phyloP scores from a whole-genome alignment of 2,329 filamentous ascomycete species.

The Neofusicoccum parvum region DNA sequence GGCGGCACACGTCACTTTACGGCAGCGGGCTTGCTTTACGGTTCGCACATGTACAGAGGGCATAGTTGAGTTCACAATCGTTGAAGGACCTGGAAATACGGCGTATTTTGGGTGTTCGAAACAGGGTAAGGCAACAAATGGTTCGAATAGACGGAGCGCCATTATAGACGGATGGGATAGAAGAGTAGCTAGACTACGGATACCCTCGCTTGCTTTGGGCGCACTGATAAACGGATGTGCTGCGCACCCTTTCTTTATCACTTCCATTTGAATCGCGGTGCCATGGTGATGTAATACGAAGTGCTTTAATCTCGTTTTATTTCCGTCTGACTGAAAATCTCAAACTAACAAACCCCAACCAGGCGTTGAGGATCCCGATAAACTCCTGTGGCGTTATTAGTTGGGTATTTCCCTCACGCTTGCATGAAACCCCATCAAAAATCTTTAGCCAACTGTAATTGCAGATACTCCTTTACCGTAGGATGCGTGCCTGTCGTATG shows the following conservation, averaged over 20 bases:
- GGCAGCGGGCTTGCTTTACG: not conserved
- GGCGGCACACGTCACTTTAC: too few relatives aligned
- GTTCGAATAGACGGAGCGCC: not conserved
- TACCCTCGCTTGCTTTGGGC: not conserved
- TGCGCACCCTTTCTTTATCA: too few relatives aligned
- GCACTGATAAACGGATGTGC: too few relatives aligned
- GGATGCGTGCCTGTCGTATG: slow-evolving; percentile 46
- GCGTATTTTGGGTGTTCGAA: too few relatives aligned
- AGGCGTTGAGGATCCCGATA: too few relatives aligned
- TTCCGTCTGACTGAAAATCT: too few relatives aligned
- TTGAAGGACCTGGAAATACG: too few relatives aligned
- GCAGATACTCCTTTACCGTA: slow-evolving; percentile 26
- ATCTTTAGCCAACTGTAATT: not conserved
- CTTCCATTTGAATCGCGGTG: too few relatives aligned
- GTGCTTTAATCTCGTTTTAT: too few relatives aligned
- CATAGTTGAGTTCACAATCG: not conserved
- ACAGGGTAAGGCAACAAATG: not conserved
- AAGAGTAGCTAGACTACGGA: not conserved
- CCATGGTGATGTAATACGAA: too few relatives aligned
- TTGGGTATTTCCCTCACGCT: not conserved
- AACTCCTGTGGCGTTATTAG: not conserved
- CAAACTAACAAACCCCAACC: too few relatives aligned
- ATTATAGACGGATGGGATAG: not conserved
- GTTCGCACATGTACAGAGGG: not conserved
- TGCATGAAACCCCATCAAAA: not conserved